Evolutionary conservation across 768 basidiomycete species (phyloP).

Genomic region (Mycena sanguinolenta): DNA sequence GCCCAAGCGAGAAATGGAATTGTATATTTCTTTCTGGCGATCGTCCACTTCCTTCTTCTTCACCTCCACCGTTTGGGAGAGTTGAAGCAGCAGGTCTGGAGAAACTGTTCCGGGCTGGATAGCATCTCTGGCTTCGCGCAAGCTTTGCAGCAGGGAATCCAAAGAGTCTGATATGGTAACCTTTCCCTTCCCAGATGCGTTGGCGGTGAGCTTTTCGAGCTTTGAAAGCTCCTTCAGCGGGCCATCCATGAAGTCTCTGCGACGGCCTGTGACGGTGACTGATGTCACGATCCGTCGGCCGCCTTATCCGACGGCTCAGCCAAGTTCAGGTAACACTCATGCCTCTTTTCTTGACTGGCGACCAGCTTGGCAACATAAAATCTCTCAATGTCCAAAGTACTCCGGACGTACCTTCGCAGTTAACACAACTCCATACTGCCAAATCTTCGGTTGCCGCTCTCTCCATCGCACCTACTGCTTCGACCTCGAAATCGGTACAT

Average conservation of each 20-base stretch:
- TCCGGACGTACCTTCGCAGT: slow-evolving; percentile 43
- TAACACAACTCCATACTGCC: slow-evolving; percentile 48
- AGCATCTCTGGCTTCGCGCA: slow-evolving; percentile 68
- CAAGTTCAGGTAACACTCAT: slow-evolving; percentile 49
- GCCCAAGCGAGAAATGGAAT: slow-evolving; percentile 80
- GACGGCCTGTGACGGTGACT: too few species aligned
- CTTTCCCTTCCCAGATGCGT: slow-evolving; percentile 62
- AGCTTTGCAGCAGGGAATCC: slow-evolving; percentile 70
- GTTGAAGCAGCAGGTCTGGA: slow-evolving; percentile 61
- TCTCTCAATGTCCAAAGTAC: slow-evolving; percentile 56
- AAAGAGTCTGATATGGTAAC: slow-evolving; percentile 71
- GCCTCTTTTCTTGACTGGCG: slow-evolving; percentile 81
- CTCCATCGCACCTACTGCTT: slow-evolving; percentile 42
- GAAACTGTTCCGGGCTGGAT: slow-evolving; percentile 61
- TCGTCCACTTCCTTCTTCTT: slow-evolving; percentile 91
- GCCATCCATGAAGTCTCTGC: slow-evolving; percentile 76
- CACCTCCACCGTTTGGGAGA: slow-evolving; percentile 72
- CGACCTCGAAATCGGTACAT: slow-evolving; percentile 56
- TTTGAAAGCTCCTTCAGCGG: slow-evolving; percentile 84
- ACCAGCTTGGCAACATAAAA: slow-evolving; percentile 85
- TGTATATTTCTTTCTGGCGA: slow-evolving; percentile 90
- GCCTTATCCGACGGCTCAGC: too few species aligned
- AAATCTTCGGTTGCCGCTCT: slow-evolving; percentile 51
- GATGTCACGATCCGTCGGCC: too few species aligned
- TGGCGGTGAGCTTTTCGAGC: slow-evolving; percentile 73